Evolutionary conservation across 768 basidiomycete genomes (phyloP).

Genomic region (Termitomyces sp.): DNA sequence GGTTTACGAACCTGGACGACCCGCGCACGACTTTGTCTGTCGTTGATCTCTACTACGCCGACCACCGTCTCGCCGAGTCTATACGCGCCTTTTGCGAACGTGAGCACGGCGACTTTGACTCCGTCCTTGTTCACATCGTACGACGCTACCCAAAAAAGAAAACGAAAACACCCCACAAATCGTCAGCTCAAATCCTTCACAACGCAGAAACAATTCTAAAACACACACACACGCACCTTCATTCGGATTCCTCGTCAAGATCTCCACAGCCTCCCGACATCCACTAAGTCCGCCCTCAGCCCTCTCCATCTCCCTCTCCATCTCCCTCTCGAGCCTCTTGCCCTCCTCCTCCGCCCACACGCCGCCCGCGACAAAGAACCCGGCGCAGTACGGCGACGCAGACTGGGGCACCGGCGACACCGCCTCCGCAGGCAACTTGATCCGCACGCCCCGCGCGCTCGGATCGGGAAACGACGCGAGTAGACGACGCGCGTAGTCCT

Average conservation of each 20-base stretch:
- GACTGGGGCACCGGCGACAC: conserved; percentile 19
- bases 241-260: conserved; percentile 82
- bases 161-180: not conserved
- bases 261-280: conserved; percentile 85
- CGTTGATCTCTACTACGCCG: conserved; percentile 87
- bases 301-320: conserved; percentile 21
- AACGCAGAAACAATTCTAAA: too few species aligned
- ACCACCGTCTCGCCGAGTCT: conserved; percentile 88
- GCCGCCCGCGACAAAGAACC: conserved; percentile 10
- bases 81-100: conserved; percentile 88
- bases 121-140: conserved; percentile 96
- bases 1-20: conserved; percentile 68
- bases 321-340: conserved; percentile 28
- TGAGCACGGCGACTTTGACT: conserved; percentile 82
- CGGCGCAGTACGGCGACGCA: conserved; percentile 13
- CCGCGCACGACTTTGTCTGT: conserved; percentile 57
- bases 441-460: conserved; percentile 18
- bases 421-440: conserved; percentile 21
- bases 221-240: conserved; percentile 55
- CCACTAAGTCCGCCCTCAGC: conserved; percentile 43
- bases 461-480: conserved; percentile 40
- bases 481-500: conserved; percentile 47
- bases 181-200: not conserved
- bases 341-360: conserved; percentile 24
- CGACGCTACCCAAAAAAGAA: conserved; percentile 49